phyloP scores from a whole-genome alignment of 148 eudicot genomes.

The Simmondsia chinensis region DNA sequence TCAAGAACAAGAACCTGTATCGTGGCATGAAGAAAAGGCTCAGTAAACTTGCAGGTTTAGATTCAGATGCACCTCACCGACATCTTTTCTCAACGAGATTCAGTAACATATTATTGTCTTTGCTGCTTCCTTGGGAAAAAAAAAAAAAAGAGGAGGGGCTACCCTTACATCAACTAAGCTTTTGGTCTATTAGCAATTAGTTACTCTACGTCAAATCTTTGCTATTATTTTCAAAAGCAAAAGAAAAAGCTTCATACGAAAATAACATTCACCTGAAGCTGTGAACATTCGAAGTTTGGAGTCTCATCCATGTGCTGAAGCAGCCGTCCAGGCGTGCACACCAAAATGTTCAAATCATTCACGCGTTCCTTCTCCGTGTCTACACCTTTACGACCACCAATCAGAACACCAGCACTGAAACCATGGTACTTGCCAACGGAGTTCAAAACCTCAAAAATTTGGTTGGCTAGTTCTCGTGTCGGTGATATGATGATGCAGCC shows the following conservation, averaged over 20 bases:
- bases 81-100: too few relatives aligned
- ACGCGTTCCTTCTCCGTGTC: conserved; percentile 80
- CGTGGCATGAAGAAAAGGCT: conserved; percentile 26
- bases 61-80: background rate
- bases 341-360: conserved; percentile 67
- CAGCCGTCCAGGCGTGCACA: conserved; percentile 94
- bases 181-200: too few relatives aligned
- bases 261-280: conserved; percentile 66
- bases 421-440: conserved; percentile 73
- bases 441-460: conserved; percentile 70
- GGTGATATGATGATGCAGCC: conserved; percentile 92
- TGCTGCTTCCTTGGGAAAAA: too few relatives aligned
- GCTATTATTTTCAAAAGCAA: too few relatives aligned
- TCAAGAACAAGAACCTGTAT: conserved; percentile 88
- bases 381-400: conserved; percentile 90
- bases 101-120: too few relatives aligned
- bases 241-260: background rate
- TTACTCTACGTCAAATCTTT: too few relatives aligned
- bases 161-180: too few relatives aligned
- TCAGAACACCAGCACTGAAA: conserved; percentile 88
- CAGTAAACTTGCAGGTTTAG: conserved; percentile 15
- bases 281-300: conserved; percentile 87
- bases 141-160: too few relatives aligned
- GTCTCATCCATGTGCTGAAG: conserved; percentile 98
- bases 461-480: conserved; percentile 80